phyloP scores from a whole-genome alignment of 1,284 basidiomycete species.

The Rhodofomes roseus region DNA sequence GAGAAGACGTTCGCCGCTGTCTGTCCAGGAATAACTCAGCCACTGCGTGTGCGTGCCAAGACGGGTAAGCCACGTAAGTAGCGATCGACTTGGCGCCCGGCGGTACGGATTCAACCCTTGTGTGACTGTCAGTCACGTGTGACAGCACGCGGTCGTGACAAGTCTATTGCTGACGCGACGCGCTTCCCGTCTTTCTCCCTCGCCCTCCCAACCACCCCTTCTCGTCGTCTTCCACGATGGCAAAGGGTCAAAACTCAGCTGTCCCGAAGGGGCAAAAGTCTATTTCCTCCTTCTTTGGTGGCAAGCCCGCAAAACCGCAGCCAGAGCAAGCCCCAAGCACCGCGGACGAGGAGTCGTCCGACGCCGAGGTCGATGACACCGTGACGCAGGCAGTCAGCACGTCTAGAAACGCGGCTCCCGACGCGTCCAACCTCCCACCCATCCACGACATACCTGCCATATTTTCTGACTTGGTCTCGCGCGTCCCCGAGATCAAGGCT shows the following conservation, averaged over 20 bases:
- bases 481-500: constrained; percentile 63
- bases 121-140: constrained; percentile 14
- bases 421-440: constrained; percentile 71
- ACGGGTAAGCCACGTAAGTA: too few relatives aligned
- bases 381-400: constrained; percentile 9
- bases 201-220: constrained; percentile 1
- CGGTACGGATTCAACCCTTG: not conserved
- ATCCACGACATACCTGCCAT: constrained; percentile 81
- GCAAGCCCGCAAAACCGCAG: constrained; percentile 23
- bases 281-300: constrained; percentile 51
- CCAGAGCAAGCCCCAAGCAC: constrained; percentile 26
- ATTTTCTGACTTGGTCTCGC: constrained; percentile 79
- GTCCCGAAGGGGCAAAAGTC: constrained; percentile 45
- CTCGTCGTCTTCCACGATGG: constrained; percentile 36
- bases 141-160: constrained; percentile 23
- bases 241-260: constrained; percentile 35
- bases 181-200: constrained; percentile 10
- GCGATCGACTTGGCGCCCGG: too few relatives aligned
- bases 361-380: constrained; percentile 4
- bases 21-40: too few relatives aligned
- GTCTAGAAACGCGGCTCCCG: constrained; percentile 31
- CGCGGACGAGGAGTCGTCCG: constrained; percentile 14
- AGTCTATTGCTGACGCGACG: constrained; percentile 9
- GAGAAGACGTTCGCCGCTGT: too few relatives aligned
- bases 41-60: too few relatives aligned